Conservation (phyloP, 495 filamentous ascomycete species). For the Daldinia vernicosa region DNA sequence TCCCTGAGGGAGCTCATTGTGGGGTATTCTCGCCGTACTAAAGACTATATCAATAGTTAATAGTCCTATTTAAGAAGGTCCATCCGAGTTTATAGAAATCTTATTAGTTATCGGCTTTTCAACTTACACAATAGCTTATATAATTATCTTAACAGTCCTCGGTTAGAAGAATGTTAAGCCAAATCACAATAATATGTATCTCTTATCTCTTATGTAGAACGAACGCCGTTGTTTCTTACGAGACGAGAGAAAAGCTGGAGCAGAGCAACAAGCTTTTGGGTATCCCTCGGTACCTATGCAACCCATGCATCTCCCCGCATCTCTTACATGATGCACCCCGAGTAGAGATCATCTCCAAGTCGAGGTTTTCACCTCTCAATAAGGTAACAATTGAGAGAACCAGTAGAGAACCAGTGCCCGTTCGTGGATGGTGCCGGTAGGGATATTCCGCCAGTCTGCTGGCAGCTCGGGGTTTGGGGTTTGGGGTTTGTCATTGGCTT, state of each 20-base stretch:
- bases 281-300: conserved; percentile 23
- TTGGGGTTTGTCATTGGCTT: background rate
- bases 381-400: conserved; percentile 20
- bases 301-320: conserved; percentile 32
- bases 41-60: background rate
- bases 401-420: conserved; percentile 17
- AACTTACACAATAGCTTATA: background rate
- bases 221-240: background rate
- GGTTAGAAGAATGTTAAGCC: background rate
- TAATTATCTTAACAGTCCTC: background rate
- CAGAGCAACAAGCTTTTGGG: background rate
- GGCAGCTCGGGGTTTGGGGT: no score
- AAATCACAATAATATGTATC: background rate
- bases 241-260: background rate
- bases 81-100: background rate
- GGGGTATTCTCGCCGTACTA: conserved; percentile 11
- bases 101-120: background rate
- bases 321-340: conserved; percentile 22
- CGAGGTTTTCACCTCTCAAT: conserved; percentile 26
- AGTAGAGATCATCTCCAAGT: conserved; percentile 16
- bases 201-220: no score
- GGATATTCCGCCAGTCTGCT: conserved; percentile 26
- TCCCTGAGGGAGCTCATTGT: conserved; percentile 10
- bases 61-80: conserved; percentile 5
- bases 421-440: conserved; percentile 8